Evolutionary conservation across 371 early-diverging fungal species (phyloP), one percentile per base, ranked within the genome.

Genomic region (Conidiobolus incongruus): DNA sequence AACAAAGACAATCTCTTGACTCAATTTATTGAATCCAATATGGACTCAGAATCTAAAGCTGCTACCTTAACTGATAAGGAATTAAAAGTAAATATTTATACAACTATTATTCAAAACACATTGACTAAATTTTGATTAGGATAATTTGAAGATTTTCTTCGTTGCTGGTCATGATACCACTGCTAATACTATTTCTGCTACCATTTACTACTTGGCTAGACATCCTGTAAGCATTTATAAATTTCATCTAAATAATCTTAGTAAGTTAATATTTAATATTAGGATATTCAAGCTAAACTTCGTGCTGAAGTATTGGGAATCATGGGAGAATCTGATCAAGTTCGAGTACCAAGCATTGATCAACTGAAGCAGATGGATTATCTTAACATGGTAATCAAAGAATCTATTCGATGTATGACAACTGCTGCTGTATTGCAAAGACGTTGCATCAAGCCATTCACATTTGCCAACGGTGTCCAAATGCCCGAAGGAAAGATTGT

Each of bases 261-360:
- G 3, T 26, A 26, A 26, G 3, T 26, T 26, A 4, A 4, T 26
- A 26, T n/a, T n/a, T n/a, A 54, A 46, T 40, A 66, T 52, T 67
- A 66, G 15, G 56, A 60, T 6, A 46, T 58, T 17, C 49, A 61
- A 51, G 47, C 55, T 7, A 54, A 53, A 20, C 47, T 66, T 38
- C 52, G 50, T 21, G 52, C 59, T 23, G 72, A 71, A 47, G 46
- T 68, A 32, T 54, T 43, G 5, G 8, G 17, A n/a, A 11, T 43
- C n/a, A 19, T 43, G 22, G 43, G 34, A 5, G 34, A 11, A 19
- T 8, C 17, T 24, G 17, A 40, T 24, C 19, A n/a, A 2, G 28
- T 40, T 16, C n/a, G n/a, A n/a, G n/a, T n/a, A n/a, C 43, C 43
- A 17, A 33, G 33, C 8, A 17, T 6, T 21, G 31, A 43, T 10